Conservation (phyloP, 179 eudicot species). For the Beta corolliflora region DNA sequence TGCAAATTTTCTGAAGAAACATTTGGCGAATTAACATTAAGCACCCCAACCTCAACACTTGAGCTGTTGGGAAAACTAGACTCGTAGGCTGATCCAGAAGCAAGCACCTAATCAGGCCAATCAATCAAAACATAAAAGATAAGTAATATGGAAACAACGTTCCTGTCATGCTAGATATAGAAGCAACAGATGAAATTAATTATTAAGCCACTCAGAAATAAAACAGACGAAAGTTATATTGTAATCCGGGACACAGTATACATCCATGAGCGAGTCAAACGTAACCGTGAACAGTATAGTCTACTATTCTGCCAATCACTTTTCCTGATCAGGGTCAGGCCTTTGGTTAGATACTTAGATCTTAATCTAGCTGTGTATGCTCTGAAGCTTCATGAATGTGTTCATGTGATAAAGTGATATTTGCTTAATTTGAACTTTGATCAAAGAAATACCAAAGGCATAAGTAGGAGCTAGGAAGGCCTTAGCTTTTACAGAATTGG, state of each 20-base stretch:
- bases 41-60: slow-evolving; percentile 59
- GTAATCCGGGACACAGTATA: not conserved
- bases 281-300: not conserved
- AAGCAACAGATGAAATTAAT: not conserved
- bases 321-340: not conserved
- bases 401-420: not conserved
- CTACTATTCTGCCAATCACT: not conserved
- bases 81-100: slow-evolving; percentile 51
- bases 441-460: not conserved
- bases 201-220: not conserved
- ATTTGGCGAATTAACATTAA: slow-evolving; percentile 38
- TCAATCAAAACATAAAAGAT: not conserved
- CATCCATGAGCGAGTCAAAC: not conserved
- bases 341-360: not conserved
- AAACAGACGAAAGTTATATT: not conserved
- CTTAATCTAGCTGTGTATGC: not conserved
- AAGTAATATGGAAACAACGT: not conserved
- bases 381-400: not conserved
- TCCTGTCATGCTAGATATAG: not conserved
- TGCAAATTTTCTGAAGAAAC: slow-evolving; percentile 38
- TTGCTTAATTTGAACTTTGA: not conserved
- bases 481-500: not conserved
- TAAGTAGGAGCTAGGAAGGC: not conserved
- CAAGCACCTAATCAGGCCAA: slow-evolving; percentile 50
- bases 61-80: slow-evolving; percentile 42